Evolutionary conservation across 345 rosid species (phyloP).

Genomic region (Salix brachista): DNA sequence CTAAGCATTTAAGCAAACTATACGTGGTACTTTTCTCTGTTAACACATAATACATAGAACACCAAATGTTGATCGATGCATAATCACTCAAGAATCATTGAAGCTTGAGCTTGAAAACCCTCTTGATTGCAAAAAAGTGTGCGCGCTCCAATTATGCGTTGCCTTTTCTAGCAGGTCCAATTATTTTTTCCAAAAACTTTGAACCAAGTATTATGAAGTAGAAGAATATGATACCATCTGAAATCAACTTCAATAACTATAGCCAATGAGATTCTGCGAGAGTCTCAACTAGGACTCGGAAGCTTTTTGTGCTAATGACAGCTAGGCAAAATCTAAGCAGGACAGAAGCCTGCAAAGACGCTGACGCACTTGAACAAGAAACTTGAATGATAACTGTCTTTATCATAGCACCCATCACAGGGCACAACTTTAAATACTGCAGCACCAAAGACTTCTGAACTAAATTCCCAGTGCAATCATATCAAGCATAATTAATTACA

Average conservation of each 20-base stretch:
- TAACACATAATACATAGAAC: not conserved
- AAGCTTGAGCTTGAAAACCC: not conserved
- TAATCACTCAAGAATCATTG: not conserved
- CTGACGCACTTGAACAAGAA: not conserved
- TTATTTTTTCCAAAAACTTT: not conserved
- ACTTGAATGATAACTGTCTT: not conserved
- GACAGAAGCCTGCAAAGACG: not conserved
- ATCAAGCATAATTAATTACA: not conserved
- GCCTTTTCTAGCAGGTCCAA: not conserved
- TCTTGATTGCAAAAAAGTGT: not conserved
- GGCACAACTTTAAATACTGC: not conserved
- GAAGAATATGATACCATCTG: not conserved
- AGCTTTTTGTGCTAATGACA: not conserved
- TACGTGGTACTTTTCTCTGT: not conserved
- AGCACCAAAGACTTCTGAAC: not conserved
- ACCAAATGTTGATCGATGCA: not conserved
- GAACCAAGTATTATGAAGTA: not conserved
- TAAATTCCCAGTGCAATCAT: not conserved
- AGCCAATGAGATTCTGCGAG: not conserved
- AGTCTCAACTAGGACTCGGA: not conserved
- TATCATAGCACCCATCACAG: not conserved
- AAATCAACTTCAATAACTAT: no score
- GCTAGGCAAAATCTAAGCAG: not conserved
- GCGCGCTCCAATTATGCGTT: not conserved
- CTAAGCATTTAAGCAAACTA: not conserved